phyloP scores from a whole-genome alignment of 2,329 filamentous ascomycete species.

The Teratosphaeria destructans region DNA sequence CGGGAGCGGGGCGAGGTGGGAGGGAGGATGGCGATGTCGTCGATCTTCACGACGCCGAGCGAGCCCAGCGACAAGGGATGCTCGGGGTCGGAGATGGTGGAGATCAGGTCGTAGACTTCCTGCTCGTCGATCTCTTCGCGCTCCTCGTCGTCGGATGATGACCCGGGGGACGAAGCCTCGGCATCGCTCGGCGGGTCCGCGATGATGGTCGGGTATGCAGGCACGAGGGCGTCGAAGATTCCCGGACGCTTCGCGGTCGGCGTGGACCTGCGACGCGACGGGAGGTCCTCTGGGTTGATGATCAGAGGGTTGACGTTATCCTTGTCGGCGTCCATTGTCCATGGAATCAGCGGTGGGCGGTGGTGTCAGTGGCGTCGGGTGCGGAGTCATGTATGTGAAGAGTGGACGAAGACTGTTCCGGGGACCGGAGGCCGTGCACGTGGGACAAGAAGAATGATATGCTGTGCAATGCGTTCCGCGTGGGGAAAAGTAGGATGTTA shows the following conservation, averaged over 20 bases:
- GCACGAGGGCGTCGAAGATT: constrained; percentile 45
- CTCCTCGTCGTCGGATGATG: constrained; percentile 38
- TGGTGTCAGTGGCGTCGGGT: not conserved
- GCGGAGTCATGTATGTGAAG: not conserved
- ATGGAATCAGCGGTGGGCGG: not conserved
- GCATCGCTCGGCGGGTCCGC: constrained; percentile 17
- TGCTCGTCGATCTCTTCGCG: constrained; percentile 89
- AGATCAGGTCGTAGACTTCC: constrained; percentile 94
- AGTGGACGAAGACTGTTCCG: not conserved
- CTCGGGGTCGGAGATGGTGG: constrained; percentile 90
- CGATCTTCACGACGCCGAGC: constrained; percentile 89
- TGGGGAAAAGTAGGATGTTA: not conserved
- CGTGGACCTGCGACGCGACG: constrained; percentile 53
- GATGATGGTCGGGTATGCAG: constrained; percentile 37
- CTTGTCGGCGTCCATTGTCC: constrained; percentile 33
- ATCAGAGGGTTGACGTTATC: constrained; percentile 89
- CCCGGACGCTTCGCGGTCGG: constrained; percentile 34
- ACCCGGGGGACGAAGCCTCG: constrained; percentile 31
- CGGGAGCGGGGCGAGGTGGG: constrained; percentile 51
- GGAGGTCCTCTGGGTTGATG: constrained; percentile 76
- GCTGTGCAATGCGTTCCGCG: not conserved
- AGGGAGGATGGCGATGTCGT: constrained; percentile 72
- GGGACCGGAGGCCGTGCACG: not conserved
- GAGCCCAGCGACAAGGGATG: constrained; percentile 90
- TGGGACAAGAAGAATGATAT: not conserved